Evolutionary conservation across 163 green algal species (phyloP), one percentile per base, ranked within the genome.

Genomic region (Chlamydomonas reinhardtii): DNA sequence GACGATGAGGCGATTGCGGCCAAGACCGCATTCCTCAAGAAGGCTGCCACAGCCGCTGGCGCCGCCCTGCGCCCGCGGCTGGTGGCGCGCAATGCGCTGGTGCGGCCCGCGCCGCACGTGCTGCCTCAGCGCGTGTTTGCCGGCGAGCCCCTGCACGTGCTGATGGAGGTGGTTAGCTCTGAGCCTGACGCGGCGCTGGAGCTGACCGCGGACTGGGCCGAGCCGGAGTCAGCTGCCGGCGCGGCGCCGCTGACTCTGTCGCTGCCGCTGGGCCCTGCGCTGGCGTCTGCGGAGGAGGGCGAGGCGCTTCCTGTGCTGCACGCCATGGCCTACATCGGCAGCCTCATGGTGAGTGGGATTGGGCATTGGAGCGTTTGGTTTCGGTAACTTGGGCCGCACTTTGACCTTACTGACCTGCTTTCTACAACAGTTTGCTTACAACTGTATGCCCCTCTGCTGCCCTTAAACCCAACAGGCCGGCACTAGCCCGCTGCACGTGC

Each of bases 21-120:
- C 61, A 91, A 91, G 88, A 32, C 71, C 54, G 72, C 56, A 32
- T 81, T 88, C 75, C 82, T 91, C 34, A 89, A 87, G 37, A 73
- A 74, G 32, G 73, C 59, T 0, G 82, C 88, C 12, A 71, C 85
- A 0, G 52, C 68, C 48, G 12, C 5, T 34, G 71, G 65, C 59
- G n/a, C 76, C 29, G 61, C 20, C 19, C 37, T 71, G 74, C 52
- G 52, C 54, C 82, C 88, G 25, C 70, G 76, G 17, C 71, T 91
- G 25, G 35, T 82, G 22, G 35, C 54, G 2, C 73, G n/a, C 17
- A 34, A 39, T 0, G 68, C 62, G 34, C 73, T 91, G 76, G 52
- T 87, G 62, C 62, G 52, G 20, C 31, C 35, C 16, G 76, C 76
- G 29, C 88, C 88, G 14, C 69, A 86, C 37, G 48, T 86, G 43